Conservation (phyloP, 2,329 filamentous ascomycete genomes). For the Passalora sequoiae region DNA sequence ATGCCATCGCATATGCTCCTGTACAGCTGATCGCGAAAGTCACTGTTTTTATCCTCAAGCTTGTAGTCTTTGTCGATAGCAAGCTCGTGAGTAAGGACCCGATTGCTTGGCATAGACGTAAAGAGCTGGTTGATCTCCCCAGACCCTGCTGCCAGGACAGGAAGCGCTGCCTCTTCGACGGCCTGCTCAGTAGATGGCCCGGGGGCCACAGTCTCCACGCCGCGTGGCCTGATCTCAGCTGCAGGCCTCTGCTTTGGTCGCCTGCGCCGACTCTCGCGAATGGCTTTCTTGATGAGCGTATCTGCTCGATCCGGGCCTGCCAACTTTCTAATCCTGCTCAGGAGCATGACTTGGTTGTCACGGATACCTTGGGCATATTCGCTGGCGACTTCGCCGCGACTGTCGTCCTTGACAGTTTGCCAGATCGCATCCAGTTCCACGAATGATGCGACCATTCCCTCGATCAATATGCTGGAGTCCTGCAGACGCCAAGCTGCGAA, state of each 20-base stretch:
- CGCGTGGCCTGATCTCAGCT: slow-evolving; percentile 66
- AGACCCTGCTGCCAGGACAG: slow-evolving; percentile 22
- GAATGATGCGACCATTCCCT: slow-evolving; percentile 82
- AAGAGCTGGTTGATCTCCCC: slow-evolving; percentile 50
- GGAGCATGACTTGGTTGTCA: slow-evolving; percentile 72
- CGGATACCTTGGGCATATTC: slow-evolving; percentile 77
- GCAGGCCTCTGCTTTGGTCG: slow-evolving; percentile 60
- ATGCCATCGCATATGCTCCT: slow-evolving; percentile 57
- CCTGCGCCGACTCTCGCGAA: slow-evolving; percentile 63
- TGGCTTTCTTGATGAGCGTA: slow-evolving; percentile 67
- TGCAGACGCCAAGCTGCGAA: slow-evolving; percentile 81
- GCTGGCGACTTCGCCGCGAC: slow-evolving; percentile 64
- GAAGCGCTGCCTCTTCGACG: slow-evolving; percentile 18
- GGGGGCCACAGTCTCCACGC: slow-evolving; percentile 35
- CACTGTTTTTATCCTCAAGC: slow-evolving; percentile 57
- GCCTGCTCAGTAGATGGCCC: slow-evolving; percentile 18
- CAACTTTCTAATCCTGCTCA: slow-evolving; percentile 73
- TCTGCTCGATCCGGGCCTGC: slow-evolving; percentile 67
- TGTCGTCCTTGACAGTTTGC: slow-evolving; percentile 75
- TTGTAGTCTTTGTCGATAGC: slow-evolving; percentile 74
- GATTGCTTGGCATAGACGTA: slow-evolving; percentile 64
- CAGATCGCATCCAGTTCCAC: slow-evolving; percentile 79
- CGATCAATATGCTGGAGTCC: slow-evolving; percentile 70
- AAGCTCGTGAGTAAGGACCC: slow-evolving; percentile 71
- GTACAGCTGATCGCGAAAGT: slow-evolving; percentile 55